Percentiles rank a stretch among this genome's conserved stretches.
phyloP scores from a whole-genome alignment of 768 basidiomycete species.

The Floccularia luteovirens region DNA sequence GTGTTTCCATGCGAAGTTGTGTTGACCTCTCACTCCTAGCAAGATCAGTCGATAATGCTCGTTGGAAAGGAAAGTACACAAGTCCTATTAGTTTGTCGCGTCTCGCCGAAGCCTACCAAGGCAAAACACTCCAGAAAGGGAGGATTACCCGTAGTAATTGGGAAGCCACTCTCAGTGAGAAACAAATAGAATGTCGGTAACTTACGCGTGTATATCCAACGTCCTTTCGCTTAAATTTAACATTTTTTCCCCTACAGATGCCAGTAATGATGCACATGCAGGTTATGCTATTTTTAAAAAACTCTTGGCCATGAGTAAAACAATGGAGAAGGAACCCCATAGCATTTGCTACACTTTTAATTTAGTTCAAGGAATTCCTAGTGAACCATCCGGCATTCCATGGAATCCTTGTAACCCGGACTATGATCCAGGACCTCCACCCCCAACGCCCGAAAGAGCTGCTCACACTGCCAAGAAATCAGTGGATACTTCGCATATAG shows the following conservation, averaged over 20 bases:
- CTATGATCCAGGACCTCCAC: slow-evolving; percentile 68
- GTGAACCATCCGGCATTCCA: slow-evolving; percentile 29
- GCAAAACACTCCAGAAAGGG: slow-evolving; percentile 47
- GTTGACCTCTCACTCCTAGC: slow-evolving; percentile 70
- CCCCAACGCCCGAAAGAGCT: slow-evolving; percentile 29
- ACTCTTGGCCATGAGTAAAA: slow-evolving; percentile 33
- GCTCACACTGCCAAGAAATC: neutral
- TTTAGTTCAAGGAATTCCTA: slow-evolving; percentile 34
- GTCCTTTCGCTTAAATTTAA: slow-evolving; percentile 5
- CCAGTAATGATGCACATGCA: slow-evolving; percentile 65
- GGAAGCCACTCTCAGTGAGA: slow-evolving; percentile 38
- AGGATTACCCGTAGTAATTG: slow-evolving; percentile 62
- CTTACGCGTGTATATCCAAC: slow-evolving; percentile 3
- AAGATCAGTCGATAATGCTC: slow-evolving; percentile 57
- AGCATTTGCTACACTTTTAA: slow-evolving; percentile 52
- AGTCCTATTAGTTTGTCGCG: slow-evolving; percentile 54
- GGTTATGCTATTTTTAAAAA: slow-evolving; percentile 45
- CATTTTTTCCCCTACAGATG: slow-evolving; percentile 36
- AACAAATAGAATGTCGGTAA: slow-evolving; percentile 56
- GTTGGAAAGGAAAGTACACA: slow-evolving; percentile 70
- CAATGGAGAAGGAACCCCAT: slow-evolving; percentile 24
- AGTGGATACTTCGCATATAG: neutral
- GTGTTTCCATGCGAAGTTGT: slow-evolving; percentile 37
- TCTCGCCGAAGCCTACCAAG: slow-evolving; percentile 55
- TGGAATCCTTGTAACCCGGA: slow-evolving; percentile 59